Evolutionary conservation across 108 stramenopile genomes (phyloP).

Genomic region (Schizochytrium sp.): DNA sequence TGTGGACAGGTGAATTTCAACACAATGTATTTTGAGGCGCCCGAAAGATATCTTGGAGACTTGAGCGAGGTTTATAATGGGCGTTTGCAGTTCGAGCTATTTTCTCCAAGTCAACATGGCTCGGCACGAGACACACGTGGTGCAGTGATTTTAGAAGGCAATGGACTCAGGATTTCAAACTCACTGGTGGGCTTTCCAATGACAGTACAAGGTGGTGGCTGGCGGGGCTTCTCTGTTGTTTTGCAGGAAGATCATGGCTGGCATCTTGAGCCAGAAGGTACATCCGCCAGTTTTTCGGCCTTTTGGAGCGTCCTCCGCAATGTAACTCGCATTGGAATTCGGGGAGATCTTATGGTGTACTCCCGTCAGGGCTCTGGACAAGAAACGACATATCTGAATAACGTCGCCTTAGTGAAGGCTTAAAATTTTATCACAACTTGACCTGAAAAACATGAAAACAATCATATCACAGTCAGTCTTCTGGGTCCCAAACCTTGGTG

Average conservation of each 20-base stretch:
- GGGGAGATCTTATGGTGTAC: slow-evolving; percentile 20
- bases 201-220: neutral
- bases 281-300: neutral
- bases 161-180: neutral
- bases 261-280: neutral
- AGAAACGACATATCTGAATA: slow-evolving; percentile 14
- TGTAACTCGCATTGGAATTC: neutral
- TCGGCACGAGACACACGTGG: neutral
- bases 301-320: slow-evolving; percentile 26
- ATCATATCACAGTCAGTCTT: neutral
- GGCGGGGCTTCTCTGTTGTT: slow-evolving; percentile 26
- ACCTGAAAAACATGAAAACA: neutral
- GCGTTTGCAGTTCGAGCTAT: slow-evolving; percentile 10
- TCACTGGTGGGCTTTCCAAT: neutral
- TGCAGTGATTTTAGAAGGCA: neutral
- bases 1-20: neutral
- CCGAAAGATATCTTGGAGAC: neutral
- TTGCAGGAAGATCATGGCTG: slow-evolving; percentile 46
- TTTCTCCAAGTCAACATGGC: slow-evolving; percentile 2
- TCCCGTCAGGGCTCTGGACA: slow-evolving; percentile 14
- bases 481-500: neutral
- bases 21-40: slow-evolving; percentile 12
- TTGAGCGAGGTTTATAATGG: neutral
- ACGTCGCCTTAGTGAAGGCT: neutral
- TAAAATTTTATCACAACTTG: neutral